Evolutionary conservation across 2,329 filamentous ascomycete genomes (phyloP).

Genomic region (Fusarium verrucosum): DNA sequence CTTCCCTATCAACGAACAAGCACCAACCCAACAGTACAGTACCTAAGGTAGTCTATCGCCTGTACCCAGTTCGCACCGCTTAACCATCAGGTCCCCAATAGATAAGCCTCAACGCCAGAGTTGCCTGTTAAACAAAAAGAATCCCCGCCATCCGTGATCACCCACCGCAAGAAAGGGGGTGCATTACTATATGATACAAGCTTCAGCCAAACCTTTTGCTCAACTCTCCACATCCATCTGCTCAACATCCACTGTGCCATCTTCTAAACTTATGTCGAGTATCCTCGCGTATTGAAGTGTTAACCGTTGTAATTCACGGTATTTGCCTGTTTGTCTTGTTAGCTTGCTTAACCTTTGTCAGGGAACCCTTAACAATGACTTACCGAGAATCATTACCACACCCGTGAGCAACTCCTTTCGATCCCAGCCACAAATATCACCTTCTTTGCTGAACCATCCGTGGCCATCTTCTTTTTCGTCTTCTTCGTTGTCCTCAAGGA

Average conservation of each 20-base stretch:
- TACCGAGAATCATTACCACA: conserved; percentile 92
- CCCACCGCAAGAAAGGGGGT: not conserved
- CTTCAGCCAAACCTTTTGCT: conserved; percentile 5
- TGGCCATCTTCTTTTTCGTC: conserved; percentile 52
- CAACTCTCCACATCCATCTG: conserved; percentile 55
- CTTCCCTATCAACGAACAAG: conserved; percentile 21
- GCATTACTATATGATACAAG: conserved; percentile 35
- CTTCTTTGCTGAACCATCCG: conserved; percentile 73
- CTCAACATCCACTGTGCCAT: conserved; percentile 55
- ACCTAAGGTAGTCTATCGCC: conserved; percentile 24
- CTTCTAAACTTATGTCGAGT: conserved; percentile 69
- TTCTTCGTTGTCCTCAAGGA: conserved; percentile 65
- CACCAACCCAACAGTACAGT: conserved; percentile 7
- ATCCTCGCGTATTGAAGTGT: conserved; percentile 94
- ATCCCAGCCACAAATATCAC: conserved; percentile 89
- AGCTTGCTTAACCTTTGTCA: conserved; percentile 37
- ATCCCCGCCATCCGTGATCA: not conserved
- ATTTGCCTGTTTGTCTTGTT: conserved; percentile 74
- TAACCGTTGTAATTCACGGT: conserved; percentile 89
- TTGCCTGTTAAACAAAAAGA: conserved; percentile 26
- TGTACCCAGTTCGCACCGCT: conserved; percentile 16
- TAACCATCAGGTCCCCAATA: conserved; percentile 8
- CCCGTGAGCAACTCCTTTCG: conserved; percentile 87
- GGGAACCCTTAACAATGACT: conserved; percentile 47
- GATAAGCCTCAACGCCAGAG: conserved; percentile 32